These are phyloP conservation scores for Cucumis cinereus DNA, from an alignment of 306 rosid genomes.

Conservation along the genomic window DNA sequence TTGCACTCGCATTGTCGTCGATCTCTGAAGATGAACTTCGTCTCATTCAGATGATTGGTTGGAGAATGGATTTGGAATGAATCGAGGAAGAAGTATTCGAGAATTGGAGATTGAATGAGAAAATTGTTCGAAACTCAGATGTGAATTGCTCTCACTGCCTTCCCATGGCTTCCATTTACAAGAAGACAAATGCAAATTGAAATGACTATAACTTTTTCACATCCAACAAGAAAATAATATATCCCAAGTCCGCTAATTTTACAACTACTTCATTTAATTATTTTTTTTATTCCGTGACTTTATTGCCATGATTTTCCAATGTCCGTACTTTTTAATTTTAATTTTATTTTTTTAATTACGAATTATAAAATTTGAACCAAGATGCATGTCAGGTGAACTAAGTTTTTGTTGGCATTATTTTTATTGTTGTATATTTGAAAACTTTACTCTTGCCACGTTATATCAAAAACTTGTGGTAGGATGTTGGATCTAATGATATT, in stretches of 20 bases:
- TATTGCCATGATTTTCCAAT: too few relatives aligned
- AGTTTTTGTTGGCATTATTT: too few relatives aligned
- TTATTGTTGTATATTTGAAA: too few relatives aligned
- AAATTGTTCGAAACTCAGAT: constrained; percentile 3
- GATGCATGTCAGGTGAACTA: too few relatives aligned
- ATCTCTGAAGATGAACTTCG: constrained; percentile 50
- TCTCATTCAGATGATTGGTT: constrained; percentile 31
- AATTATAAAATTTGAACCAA: too few relatives aligned
- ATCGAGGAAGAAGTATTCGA: neutral
- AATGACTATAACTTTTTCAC: neutral
- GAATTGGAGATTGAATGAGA: neutral
- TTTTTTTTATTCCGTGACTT: too few relatives aligned
- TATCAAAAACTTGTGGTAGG: too few relatives aligned
- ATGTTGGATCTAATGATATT: too few relatives aligned
- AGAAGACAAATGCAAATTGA: neutral
- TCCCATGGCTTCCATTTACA: neutral
- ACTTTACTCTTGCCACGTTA: too few relatives aligned
- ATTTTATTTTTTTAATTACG: too few relatives aligned
- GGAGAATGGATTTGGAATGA: neutral
- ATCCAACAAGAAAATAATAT: neutral
- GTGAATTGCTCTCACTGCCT: neutral
- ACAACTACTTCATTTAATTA: too few relatives aligned
- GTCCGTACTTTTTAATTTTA: too few relatives aligned
- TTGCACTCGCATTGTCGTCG: constrained; percentile 35
- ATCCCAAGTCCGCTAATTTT: neutral